phyloP scores from a whole-genome alignment of 129 eudicot genomes.

The Ambrosia trifida region DNA sequence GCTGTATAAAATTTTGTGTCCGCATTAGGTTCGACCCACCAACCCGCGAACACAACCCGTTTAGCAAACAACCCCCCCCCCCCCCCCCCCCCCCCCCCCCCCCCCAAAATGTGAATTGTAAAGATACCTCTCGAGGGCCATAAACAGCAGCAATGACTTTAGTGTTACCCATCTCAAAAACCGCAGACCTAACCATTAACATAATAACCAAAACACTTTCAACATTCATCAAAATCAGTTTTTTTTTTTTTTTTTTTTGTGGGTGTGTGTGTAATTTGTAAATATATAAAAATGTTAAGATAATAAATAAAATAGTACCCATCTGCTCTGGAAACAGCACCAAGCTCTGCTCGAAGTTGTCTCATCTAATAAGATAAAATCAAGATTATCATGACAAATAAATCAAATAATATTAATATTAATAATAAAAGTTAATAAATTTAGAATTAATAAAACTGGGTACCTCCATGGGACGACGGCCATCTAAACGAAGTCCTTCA shows the following conservation, averaged over 20 bases:
- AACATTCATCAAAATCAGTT: not conserved
- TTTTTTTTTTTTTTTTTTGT: no score
- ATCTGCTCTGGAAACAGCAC: conserved; percentile 74
- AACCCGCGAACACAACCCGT: no score
- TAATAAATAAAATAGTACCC: conserved; percentile 40
- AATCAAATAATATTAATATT: not conserved
- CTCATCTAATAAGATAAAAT: conserved; percentile 61
- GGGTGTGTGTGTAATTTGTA: no score
- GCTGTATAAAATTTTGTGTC: no score
- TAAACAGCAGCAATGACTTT: conserved; percentile 98
- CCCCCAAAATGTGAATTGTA: not conserved
- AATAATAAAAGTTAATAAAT: not conserved
- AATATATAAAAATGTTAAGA: not conserved
- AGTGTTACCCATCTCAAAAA: conserved; percentile 94
- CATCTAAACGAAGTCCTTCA: conserved; percentile 89
- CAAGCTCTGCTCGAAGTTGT: conserved; percentile 86
- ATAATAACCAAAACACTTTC: not conserved
- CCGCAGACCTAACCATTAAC: conserved; percentile 64
- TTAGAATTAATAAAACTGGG: conserved; percentile 1
- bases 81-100: no score
- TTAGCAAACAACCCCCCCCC: no score
- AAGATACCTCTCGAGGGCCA: conserved; percentile 88
- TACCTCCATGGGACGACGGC: conserved; percentile 97
- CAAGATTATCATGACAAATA: not conserved
- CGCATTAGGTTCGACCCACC: no score